Conservation (phyloP, 163 green algal genomes). For the Scenedesmus sp. region DNA sequence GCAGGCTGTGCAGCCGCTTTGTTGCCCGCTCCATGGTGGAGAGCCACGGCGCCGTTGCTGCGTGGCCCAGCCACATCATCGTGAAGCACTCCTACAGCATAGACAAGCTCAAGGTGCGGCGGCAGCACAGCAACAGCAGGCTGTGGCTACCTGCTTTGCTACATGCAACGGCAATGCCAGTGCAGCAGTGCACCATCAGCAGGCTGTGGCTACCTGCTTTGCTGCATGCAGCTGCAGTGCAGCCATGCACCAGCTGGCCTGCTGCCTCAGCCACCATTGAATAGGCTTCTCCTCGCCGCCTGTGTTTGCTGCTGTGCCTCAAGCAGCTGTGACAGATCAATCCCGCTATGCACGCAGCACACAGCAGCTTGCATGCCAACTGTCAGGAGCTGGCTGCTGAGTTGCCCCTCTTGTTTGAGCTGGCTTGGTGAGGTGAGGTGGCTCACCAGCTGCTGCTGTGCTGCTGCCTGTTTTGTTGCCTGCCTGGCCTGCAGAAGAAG, state of each 20-base stretch:
- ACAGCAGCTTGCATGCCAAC: no score
- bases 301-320: no score
- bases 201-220: neutral
- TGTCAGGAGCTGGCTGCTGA: no score
- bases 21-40: neutral
- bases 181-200: neutral
- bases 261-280: no score
- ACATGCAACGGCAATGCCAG: neutral
- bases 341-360: no score
- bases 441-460: neutral
- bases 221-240: no score
- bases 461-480: neutral
- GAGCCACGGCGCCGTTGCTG: neutral
- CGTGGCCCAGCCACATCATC: neutral
- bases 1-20: neutral
- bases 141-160: neutral
- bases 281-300: no score
- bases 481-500: neutral
- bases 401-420: no score
- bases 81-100: constrained; percentile 1
- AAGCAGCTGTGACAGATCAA: no score
- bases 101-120: neutral
- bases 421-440: no score
- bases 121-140: neutral
- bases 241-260: no score